Base-by-base conservation (phyloP, 257 asterid genomes). In the Scutellaria minor region DNA sequence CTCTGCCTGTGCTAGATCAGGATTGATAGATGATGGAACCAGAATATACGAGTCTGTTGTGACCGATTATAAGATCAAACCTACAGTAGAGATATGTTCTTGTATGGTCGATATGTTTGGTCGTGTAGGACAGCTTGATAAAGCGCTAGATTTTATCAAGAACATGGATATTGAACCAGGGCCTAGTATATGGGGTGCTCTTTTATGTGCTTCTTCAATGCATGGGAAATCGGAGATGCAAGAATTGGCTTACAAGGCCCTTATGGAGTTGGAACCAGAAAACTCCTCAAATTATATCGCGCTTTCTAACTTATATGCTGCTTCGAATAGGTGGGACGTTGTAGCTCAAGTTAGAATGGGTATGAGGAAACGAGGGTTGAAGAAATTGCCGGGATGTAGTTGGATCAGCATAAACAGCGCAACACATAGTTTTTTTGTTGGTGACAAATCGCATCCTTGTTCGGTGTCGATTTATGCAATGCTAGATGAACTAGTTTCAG, bases 131-230 rank as follows among this genome's bases (percentile, higher is more conserved):
- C 84, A 87, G 60, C 82, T 89, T n/a, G 74, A 81, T 56, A 79
- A 82, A 37, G 91, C 91, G 0, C 75, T 81, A 50, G 75, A 79
- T 40, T 89, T 89, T 62, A 82, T 89, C 48, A 78, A 79, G 53
- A 76, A 39, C 42, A 87, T 87, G 91, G 84, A 78, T 4, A 40
- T 82, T 42, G 45, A 82, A 73, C 85, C 93, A 0, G 85, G 93
- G 5, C 87, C 88, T 20, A 87, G 89, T 66, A 72, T 85, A 37
- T 89, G 96, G 93, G 96, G 96, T 40, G 86, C 91, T 12, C 86
- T 89, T n/a, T 63, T 84, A 37, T 68, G 77, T 62, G 86, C 91
- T 71, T 79, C 93, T 5, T 82, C 73, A 11, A 68, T 81, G 5
- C 90, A 81, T 42, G 94, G 86, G 35, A 80, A 87, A 63, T 59